Conservation (phyloP, 306 rosid species). For the Prosopis cineraria region DNA sequence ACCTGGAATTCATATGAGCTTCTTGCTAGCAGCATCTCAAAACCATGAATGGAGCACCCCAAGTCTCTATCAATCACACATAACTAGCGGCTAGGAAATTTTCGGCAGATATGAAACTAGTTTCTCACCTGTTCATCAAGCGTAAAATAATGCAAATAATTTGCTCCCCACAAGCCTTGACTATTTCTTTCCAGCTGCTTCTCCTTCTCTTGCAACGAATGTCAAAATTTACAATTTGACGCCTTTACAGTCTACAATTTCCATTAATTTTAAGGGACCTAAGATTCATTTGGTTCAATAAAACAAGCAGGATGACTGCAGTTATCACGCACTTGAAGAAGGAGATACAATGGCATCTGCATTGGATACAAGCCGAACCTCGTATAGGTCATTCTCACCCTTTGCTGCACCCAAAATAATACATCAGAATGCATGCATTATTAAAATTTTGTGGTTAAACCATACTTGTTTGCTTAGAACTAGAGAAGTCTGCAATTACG, state of each 20-base stretch:
- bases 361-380: conserved; percentile 78
- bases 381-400: conserved; percentile 67
- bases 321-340: conserved; percentile 38
- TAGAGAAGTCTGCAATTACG: background rate
- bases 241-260: conserved; percentile 43
- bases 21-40: background rate
- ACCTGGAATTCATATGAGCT: background rate
- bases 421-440: conserved; percentile 31
- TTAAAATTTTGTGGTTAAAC: conserved; percentile 5
- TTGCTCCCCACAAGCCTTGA: background rate
- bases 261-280: conserved; percentile 46
- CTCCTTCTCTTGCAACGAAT: conserved; percentile 27
- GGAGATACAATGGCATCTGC: conserved; percentile 47
- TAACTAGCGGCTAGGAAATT: conserved; percentile 11
- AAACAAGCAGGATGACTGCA: conserved; percentile 35
- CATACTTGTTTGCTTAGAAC: background rate
- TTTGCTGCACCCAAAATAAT: conserved; percentile 58
- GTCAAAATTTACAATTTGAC: conserved; percentile 42
- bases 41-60: conserved; percentile 1
- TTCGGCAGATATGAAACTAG: background rate
- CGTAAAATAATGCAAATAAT: conserved; percentile 1
- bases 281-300: conserved; percentile 40
- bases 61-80: conserved; percentile 1
- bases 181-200: conserved; percentile 35
- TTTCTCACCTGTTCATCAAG: conserved; percentile 1